A percentile compares a stretch with the other conserved stretches of the same genome.
phyloP scores from a whole-genome alignment of 257 asterid genomes.

The Echites panduratus region DNA sequence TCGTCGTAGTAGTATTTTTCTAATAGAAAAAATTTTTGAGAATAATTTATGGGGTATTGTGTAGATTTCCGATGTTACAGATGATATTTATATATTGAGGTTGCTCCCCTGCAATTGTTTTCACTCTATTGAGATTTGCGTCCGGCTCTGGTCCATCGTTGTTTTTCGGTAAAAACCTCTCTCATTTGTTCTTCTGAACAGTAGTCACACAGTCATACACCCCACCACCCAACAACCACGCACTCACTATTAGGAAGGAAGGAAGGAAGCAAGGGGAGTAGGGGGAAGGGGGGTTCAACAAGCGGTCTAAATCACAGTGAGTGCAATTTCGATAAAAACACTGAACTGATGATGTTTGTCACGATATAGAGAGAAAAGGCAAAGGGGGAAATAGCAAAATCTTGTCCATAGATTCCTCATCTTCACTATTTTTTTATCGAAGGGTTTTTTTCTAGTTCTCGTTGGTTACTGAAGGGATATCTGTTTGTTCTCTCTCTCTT shows the following conservation, averaged over 20 bases:
- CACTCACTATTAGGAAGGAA: neutral
- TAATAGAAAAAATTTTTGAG: neutral
- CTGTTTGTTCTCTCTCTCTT: constrained; percentile 9
- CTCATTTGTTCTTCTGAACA: neutral
- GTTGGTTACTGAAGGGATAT: constrained; percentile 13
- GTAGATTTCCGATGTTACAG: constrained; percentile 23
- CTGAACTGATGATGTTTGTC: constrained; percentile 31
- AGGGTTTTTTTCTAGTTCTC: constrained; percentile 6
- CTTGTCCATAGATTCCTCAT: constrained; percentile 58
- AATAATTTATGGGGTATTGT: constrained; percentile 18
- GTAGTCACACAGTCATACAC: neutral
- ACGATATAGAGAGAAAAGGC: constrained; percentile 10
- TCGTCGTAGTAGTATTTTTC: neutral
- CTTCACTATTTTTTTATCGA: constrained; percentile 19
- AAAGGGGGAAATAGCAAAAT: constrained; percentile 4
- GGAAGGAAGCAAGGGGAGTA: too few relatives aligned
- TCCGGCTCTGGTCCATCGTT: constrained; percentile 22
- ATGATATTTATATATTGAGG: neutral
- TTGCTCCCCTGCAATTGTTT: neutral
- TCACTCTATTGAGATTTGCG: constrained; percentile 37
- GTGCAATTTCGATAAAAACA: constrained; percentile 11
- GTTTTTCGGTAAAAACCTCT: constrained; percentile 4
- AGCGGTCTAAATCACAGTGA: constrained; percentile 9
- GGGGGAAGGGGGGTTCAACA: neutral
- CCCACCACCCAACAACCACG: neutral